phyloP scores from a whole-genome alignment of 768 basidiomycete genomes.

The Cubamyces lactineus region DNA sequence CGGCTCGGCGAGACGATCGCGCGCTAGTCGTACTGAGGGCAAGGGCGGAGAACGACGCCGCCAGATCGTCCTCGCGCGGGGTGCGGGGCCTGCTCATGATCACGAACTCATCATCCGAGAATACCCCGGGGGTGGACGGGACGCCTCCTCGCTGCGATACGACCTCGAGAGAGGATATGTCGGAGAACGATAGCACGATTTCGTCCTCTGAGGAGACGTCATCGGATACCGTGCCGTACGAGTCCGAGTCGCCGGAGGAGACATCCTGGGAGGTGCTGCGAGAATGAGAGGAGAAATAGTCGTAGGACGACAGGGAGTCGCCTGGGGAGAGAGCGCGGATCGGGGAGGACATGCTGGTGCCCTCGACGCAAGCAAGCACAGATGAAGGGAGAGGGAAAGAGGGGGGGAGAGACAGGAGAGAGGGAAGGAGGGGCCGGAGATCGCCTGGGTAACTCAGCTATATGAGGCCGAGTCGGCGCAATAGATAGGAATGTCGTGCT shows the following conservation, averaged over 20 bases:
- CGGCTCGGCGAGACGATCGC: background rate
- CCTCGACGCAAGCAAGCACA: background rate
- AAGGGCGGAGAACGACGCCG: slow-evolving; percentile 25
- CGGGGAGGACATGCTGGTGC: slow-evolving; percentile 28
- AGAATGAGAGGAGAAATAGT: slow-evolving; percentile 34
- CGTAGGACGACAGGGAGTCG: slow-evolving; percentile 36
- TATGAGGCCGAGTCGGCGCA: slow-evolving; percentile 1
- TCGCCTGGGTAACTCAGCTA: slow-evolving; percentile 11
- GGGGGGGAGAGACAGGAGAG: slow-evolving; percentile 21
- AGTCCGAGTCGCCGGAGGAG: slow-evolving; percentile 29
- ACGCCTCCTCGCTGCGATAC: slow-evolving; percentile 17
- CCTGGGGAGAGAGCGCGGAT: slow-evolving; percentile 24
- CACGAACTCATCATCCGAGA: slow-evolving; percentile 56
- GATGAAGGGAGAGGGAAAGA: slow-evolving; percentile 5
- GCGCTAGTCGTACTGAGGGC: slow-evolving; percentile 8
- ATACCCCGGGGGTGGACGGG: slow-evolving; percentile 33
- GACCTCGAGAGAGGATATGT: slow-evolving; percentile 40
- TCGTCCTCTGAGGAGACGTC: slow-evolving; percentile 50
- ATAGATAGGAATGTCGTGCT: slow-evolving; percentile 17
- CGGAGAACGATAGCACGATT: slow-evolving; percentile 50
- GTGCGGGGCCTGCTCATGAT: slow-evolving; percentile 44
- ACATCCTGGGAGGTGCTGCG: slow-evolving; percentile 8
- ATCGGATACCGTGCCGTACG: slow-evolving; percentile 27
- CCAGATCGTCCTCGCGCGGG: slow-evolving; percentile 26
- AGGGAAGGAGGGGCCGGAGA: slow-evolving; percentile 19